Evolutionary conservation across 345 rosid genomes (phyloP).

Genomic region (Boechera divaricarpa): DNA sequence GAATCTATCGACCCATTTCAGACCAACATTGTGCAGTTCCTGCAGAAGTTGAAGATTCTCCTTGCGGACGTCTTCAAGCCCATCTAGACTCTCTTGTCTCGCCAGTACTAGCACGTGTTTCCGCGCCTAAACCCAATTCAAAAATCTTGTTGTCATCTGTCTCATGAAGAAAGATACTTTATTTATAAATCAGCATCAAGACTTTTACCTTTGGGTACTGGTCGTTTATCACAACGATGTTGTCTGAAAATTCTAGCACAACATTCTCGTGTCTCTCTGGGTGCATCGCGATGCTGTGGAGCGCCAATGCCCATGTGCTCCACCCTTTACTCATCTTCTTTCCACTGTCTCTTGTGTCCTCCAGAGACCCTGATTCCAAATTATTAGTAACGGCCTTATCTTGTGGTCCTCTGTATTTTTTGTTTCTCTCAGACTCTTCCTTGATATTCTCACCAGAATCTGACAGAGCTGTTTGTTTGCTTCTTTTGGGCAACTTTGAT

Average conservation of each 20-base stretch:
- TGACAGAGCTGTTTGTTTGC: conserved; percentile 33
- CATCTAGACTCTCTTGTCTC: conserved; percentile 63
- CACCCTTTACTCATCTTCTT: conserved; percentile 54
- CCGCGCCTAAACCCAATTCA: conserved; percentile 56
- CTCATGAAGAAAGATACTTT: conserved; percentile 3
- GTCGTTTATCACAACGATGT: conserved; percentile 76
- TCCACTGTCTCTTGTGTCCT: conserved; percentile 33
- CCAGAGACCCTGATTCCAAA: conserved; percentile 36
- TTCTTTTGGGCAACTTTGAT: conserved; percentile 44
- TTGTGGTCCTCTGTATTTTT: conserved; percentile 59
- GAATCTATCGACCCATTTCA: conserved; percentile 76
- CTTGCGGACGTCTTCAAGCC: conserved; percentile 64
- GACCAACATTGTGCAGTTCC: conserved; percentile 73
- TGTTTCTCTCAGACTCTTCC: conserved; percentile 59
- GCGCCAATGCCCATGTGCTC: conserved; percentile 86
- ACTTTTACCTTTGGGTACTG: conserved; percentile 76
- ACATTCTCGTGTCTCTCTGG: conserved; percentile 70
- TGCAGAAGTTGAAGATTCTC: conserved; percentile 65
- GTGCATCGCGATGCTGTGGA: conserved; percentile 68
- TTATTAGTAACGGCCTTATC: conserved; percentile 36
- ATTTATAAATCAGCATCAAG: conserved; percentile 4
- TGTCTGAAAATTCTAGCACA: conserved; percentile 63
- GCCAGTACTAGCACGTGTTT: conserved; percentile 79
- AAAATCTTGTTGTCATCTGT: neutral
- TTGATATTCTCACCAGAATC: conserved; percentile 50